Evolutionary conservation across 148 eudicot genomes (phyloP), one percentile per base, ranked within the genome.

Genomic region (Linanthus parryae): DNA sequence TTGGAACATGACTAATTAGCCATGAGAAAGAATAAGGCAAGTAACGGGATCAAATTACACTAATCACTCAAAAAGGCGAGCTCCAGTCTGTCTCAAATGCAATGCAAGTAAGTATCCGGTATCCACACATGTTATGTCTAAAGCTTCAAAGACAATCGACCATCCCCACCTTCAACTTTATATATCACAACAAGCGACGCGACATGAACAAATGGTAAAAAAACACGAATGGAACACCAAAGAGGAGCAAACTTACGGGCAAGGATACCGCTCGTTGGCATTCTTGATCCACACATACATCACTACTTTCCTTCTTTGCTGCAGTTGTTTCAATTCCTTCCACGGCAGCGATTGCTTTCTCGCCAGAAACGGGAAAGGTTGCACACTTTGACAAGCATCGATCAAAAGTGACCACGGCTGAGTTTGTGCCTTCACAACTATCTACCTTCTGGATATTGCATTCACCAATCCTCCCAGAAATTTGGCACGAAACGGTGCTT

Each of bases 231-330:
- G 10, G 21, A 8, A 48, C 12, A 16, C n/a, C 11, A 17, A 29
- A 38, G 14, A 5, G 47, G 18, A 13, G 42, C 23, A 60, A 54
- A 71, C 83, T 77, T 74, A 81, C 88, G 18, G 95, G 91, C 61
- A 78, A 20, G 48, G 87, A 73, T 42, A 67, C 34, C 54, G 75
- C 12, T 45, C 23, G 39, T 23, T 37, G 19, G 58, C 27, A 15
- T 33, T 24, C 45, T 46, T 44, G 38, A 12, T 34, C 58, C 55
- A 59, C 29, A 44, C 48, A 30, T 27, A 11, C n/a, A n/a, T n/a
- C n/a, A 44, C 42, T 45, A 58, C 35, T 60, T 34, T 23, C 46
- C 33, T 46, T 52, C 42, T 28, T 51, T 33, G 33, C 39, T 22
- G 47, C 67, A 51, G 58, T 18, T 13, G 54, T 30, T 5, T 33